A percentile compares a stretch with the other conserved stretches of the same genome.
These are phyloP conservation scores for Hypoxylon sp. DNA, from an alignment of 2,329 filamentous ascomycete genomes.

Conservation along the genomic window DNA sequence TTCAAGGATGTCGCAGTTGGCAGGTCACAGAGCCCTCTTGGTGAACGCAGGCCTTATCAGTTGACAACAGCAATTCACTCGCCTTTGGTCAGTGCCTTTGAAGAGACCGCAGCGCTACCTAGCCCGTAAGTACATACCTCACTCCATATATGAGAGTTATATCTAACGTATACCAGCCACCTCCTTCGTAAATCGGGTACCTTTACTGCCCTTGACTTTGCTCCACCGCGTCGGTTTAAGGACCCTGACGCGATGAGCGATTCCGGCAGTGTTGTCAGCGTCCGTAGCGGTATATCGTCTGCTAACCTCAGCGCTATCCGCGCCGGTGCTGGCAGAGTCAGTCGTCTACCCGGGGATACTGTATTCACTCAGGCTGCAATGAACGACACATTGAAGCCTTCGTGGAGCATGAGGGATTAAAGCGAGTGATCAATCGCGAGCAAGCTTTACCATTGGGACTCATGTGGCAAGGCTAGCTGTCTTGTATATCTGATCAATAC, in stretches of 20 bases:
- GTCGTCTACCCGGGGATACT: conserved; percentile 83
- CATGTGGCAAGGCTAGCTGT: conserved; percentile 30
- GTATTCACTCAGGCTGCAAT: conserved; percentile 83
- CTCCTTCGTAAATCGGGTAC: conserved; percentile 81
- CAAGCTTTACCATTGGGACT: conserved; percentile 15
- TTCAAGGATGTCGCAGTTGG: conserved; percentile 79
- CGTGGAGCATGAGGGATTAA: conserved; percentile 68
- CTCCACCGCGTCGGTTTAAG: conserved; percentile 81
- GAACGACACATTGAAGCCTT: conserved; percentile 71
- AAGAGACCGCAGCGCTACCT: conserved; percentile 86
- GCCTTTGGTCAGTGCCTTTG: conserved; percentile 86
- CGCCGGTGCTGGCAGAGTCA: conserved; percentile 87
- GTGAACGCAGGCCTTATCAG: conserved; percentile 79
- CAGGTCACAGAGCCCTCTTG: conserved; percentile 73
- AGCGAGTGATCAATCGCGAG: conserved; percentile 9
- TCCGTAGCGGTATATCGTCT: conserved; percentile 82
- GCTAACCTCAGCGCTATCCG: conserved; percentile 80
- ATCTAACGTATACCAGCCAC: conserved; percentile 67
- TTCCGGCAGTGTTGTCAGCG: conserved; percentile 77
- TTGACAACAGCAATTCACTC: conserved; percentile 80
- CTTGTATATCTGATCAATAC: conserved; percentile 43
- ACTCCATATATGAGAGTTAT: not conserved
- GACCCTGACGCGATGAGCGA: conserved; percentile 74
- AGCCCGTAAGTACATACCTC: conserved; percentile 80
- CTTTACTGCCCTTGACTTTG: conserved; percentile 86